These are phyloP conservation scores for Komagataella pseudopastoris DNA, from an alignment of 805 yeast species.

Conservation along the genomic window DNA sequence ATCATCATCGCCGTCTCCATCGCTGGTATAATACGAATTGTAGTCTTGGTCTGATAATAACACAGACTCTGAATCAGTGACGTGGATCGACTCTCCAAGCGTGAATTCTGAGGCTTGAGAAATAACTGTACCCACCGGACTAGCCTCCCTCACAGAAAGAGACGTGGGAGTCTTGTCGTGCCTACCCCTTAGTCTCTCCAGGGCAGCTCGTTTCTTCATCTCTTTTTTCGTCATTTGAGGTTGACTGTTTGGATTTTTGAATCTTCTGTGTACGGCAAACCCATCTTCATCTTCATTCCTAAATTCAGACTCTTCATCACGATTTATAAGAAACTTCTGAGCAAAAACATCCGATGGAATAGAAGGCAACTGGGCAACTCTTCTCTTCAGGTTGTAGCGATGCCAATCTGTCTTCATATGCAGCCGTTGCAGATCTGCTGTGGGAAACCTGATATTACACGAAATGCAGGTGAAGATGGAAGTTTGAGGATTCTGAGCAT, in stretches of 20 bases:
- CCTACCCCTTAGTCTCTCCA: conserved; percentile 15
- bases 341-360: conserved; percentile 23
- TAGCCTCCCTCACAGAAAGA: conserved; percentile 19
- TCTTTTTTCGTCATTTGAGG: conserved; percentile 27
- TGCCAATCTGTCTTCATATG: conserved; percentile 41
- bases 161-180: not conserved
- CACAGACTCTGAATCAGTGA: conserved; percentile 1
- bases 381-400: conserved; percentile 32
- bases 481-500: conserved; percentile 15
- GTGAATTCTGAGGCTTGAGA: conserved; percentile 47
- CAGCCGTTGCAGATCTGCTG: conserved; percentile 27
- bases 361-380: conserved; percentile 32
- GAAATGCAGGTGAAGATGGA: conserved; percentile 29
- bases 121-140: conserved; percentile 41
- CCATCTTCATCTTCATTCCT: conserved; percentile 41
- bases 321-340: conserved; percentile 5
- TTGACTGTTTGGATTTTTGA: conserved; percentile 9
- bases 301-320: conserved; percentile 3
- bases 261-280: conserved; percentile 20
- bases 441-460: conserved; percentile 25
- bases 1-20: conserved; percentile 1
- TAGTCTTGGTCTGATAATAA: not conserved
- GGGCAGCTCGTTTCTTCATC: conserved; percentile 14
- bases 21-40: not conserved
- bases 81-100: conserved; percentile 24